Conservation (phyloP, 73 alveolate species). For the Tetrahymena thermophila region DNA sequence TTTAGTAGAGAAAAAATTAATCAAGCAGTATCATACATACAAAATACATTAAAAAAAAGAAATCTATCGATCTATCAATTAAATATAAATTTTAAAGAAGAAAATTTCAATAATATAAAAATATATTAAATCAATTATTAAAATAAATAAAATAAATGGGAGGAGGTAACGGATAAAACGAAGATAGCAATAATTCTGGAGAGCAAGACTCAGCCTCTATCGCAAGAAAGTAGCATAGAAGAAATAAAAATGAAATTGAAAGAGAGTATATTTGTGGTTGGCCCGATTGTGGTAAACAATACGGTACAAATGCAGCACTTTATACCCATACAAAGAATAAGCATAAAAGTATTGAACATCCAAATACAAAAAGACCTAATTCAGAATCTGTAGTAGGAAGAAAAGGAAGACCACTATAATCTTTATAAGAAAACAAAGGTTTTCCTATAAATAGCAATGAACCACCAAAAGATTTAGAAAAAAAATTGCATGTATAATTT, state of each 20-base stretch:
- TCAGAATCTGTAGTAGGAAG: conserved; percentile 29
- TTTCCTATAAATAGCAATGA: background rate
- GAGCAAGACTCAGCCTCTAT: background rate
- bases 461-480: background rate
- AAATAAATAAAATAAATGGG: background rate
- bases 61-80: too few relatives aligned
- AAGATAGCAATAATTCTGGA: background rate
- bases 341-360: conserved; percentile 38
- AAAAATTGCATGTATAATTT: background rate
- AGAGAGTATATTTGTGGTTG: conserved; percentile 41
- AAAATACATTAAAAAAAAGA: background rate
- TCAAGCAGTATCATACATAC: background rate
- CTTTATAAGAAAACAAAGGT: background rate
- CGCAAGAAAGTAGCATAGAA: conserved; percentile 20
- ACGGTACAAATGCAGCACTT: conserved; percentile 46
- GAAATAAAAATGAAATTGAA: conserved; percentile 35
- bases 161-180: background rate
- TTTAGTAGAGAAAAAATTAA: background rate
- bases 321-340: conserved; percentile 41
- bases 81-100: background rate
- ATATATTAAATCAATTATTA: background rate
- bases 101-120: background rate
- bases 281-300: conserved; percentile 43
- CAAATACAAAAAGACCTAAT: conserved; percentile 17
- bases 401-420: conserved; percentile 25